A percentile compares a stretch with the other conserved stretches of the same genome.
Evolutionary conservation across 2,329 filamentous ascomycete genomes (phyloP).

Genomic region (Calonectria naviculata): DNA sequence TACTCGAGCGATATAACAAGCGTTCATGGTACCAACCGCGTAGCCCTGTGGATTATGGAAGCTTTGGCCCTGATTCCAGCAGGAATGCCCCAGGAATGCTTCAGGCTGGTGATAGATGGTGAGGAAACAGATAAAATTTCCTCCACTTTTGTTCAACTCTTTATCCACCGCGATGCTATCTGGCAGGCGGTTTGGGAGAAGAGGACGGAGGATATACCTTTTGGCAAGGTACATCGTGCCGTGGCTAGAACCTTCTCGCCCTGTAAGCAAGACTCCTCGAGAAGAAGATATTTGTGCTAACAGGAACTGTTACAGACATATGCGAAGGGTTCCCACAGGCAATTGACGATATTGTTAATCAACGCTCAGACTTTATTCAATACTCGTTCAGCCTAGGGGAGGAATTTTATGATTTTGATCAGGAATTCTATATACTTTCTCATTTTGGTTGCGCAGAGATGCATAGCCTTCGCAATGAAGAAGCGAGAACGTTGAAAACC

Average conservation of each 20-base stretch:
- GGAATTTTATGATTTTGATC: too few relatives aligned
- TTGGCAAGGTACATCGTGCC: too few relatives aligned
- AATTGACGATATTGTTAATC: neutral
- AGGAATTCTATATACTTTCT: too few relatives aligned
- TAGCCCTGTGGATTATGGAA: neutral
- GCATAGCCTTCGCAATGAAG: too few relatives aligned
- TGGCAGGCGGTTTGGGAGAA: neutral
- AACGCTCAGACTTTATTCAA: neutral
- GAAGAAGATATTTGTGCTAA: neutral
- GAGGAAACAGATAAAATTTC: neutral
- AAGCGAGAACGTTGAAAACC: too few relatives aligned
- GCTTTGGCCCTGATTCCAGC: neutral
- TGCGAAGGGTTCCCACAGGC: neutral
- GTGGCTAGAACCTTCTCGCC: too few relatives aligned
- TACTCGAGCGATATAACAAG: too few relatives aligned
- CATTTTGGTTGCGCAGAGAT: too few relatives aligned
- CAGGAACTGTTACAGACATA: neutral
- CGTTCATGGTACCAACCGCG: too few relatives aligned
- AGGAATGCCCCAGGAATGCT: neutral
- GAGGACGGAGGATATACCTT: too few relatives aligned
- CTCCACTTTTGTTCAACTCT: neutral
- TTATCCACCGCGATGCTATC: neutral
- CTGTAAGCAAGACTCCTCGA: neutral
- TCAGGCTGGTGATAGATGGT: neutral
- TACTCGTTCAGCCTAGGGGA: neutral